Evolutionary conservation across 2,329 filamentous ascomycete genomes (phyloP), one percentile per base, ranked within the genome.

Genomic region (Tetracladium maxilliforme): DNA sequence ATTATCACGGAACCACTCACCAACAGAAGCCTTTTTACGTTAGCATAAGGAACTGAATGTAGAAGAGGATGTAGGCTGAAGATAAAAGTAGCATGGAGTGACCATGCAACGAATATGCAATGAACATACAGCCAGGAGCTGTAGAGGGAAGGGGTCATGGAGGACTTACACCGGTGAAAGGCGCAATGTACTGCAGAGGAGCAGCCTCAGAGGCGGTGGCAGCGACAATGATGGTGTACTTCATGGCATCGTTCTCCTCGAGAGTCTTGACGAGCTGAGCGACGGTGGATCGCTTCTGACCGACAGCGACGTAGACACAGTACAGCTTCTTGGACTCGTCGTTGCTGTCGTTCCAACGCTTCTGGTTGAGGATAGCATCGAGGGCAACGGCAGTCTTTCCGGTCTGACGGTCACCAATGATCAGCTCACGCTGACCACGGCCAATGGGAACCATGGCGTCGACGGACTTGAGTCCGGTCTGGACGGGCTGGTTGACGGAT

Each of bases 391-490:
- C 90, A 53, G 90, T 98, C 80, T 98, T 98, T 62, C 90, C 90
- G 48, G 90, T 98, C 67, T 98, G 90, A 84, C 90, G 90, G 58
- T 98, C 90, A 70, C 90, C 90, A 61, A 98, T 98, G 61, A 98
- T 95, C 73, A 98, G 68, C 70, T 98, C 90, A 87, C 90, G 90
- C 73, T 98, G 90, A 53, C 90, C 90, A 87, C 90, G 90, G 57
- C 90, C 90, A 48, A 98, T 94, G 49, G 90, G 90, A 47, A 98
- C 90, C 90, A 98, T 95, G 64, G 90, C 86, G 56, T 98, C 90
- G 66, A 98, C 71, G 47, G 83, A 93, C 74, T 98, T 98, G 48
- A 95, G 77, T 70, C 90, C 90, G 56, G 90, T 98, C 77, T 98
- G 90, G 43, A 98, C 87, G 43, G 90, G 87, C 72, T 98, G 71